Base-by-base conservation (phyloP, 805 yeast species). In the Candida ulmi region DNA sequence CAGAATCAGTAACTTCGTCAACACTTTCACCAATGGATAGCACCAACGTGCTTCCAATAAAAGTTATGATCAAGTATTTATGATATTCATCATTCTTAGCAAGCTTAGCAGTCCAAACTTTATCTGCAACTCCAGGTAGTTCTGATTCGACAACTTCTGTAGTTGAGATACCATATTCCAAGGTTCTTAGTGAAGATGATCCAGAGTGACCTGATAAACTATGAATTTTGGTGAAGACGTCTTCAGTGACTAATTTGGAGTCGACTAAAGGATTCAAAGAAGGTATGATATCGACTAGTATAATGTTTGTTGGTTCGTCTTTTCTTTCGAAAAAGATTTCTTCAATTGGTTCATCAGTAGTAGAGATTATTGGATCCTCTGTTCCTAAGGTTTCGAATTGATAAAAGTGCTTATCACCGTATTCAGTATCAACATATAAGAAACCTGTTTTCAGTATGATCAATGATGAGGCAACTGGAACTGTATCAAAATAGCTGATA, bases 341-440 rank as follows among this genome's bases (percentile, higher is more conserved):
- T 17, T 63, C 63, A 28, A 61, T 63, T 1, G 71, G 65, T 3
- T 53, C 49, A 24, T 57, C 57, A 3, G 58, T 51, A 4, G 54
- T 51, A 11, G 59, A 51, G 28, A 44, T 56, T 51, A 38, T 62
- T 18, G 69, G 71, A 12, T 63, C 74, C 18, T 72, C 78, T 35
- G 75, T 80, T 1, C 95, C 96, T 33, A 88, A 62, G 36, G 74
- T 74, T 45, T 83, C 87, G 51, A 91, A 83, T 56, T 88, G 96
- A 52, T 80, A 86, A n/a, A 85, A 65, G 16, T 66, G 58, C 50
- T 81, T 85, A 51, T 82, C 79, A 23, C 82, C 78, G 41, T 66
- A 58, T 41, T 81, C 81, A 8, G 78, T 64, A 44, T 80, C 79
- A 1, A 82, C 83, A 56, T 77, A 85, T 28, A 91, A 51, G 47